A percentile compares a stretch with the other conserved stretches of the same genome.
Conservation (phyloP, 495 filamentous ascomycete species). For the Penicillium alfredii region DNA sequence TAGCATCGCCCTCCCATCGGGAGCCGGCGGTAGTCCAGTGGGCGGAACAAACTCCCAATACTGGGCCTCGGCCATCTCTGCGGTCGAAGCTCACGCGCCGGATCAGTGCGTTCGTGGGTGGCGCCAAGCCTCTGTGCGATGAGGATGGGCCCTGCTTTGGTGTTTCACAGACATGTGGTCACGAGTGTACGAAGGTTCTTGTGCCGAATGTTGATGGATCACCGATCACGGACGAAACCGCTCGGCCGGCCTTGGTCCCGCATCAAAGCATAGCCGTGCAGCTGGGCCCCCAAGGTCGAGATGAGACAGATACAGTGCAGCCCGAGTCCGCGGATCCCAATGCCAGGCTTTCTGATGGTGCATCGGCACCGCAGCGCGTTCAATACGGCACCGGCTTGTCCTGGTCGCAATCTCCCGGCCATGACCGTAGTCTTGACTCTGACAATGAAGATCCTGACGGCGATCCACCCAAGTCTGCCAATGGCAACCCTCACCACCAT, state of each 20-base stretch:
- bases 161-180: conserved; percentile 77
- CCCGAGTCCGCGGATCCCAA: conserved; percentile 1
- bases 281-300: conserved; percentile 1
- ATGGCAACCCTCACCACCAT: conserved; percentile 69
- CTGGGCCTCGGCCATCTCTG: conserved; percentile 31
- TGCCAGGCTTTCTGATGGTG: conserved; percentile 13
- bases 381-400: too few relatives aligned
- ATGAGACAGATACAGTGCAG: conserved; percentile 6
- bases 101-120: conserved; percentile 60
- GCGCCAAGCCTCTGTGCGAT: conserved; percentile 64
- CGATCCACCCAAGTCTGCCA: conserved; percentile 15
- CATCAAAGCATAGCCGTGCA: conserved; percentile 16
- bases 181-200: conserved; percentile 57
- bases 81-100: conserved; percentile 38
- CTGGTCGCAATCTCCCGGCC: too few relatives aligned
- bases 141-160: conserved; percentile 74
- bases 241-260: conserved; percentile 2
- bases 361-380: conserved; percentile 9
- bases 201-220: conserved; percentile 5
- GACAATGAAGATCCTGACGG: conserved; percentile 21
- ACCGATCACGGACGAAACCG: conserved; percentile 6
- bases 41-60: neutral
- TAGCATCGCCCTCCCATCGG: conserved; percentile 18
- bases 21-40: conserved; percentile 21
- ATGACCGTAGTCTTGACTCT: too few relatives aligned